These are phyloP conservation scores for Penicillium soppii DNA, from an alignment of 495 filamentous ascomycete species.

Conservation along the genomic window DNA sequence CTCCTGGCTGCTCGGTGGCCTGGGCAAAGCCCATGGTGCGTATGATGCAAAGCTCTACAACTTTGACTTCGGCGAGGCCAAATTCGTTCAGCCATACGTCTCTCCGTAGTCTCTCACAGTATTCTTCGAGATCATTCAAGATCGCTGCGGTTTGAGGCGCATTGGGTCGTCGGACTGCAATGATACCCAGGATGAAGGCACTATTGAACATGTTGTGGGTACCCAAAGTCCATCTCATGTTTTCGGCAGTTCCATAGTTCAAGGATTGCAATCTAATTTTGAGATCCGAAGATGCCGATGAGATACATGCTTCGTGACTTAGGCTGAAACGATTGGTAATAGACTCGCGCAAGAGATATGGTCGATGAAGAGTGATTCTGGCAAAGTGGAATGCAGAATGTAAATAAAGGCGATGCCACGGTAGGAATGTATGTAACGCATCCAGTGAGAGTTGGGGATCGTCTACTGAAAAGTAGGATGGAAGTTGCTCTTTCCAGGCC, in stretches of 20 bases:
- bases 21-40: constrained; percentile 7
- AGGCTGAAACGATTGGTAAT: constrained; percentile 16
- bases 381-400: constrained; percentile 19
- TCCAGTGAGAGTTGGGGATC: constrained; percentile 6
- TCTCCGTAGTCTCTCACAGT: constrained; percentile 11
- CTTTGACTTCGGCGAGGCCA: constrained; percentile 17
- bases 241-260: constrained; percentile 13
- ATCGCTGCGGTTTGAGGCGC: constrained; percentile 14
- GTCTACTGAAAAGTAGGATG: constrained; percentile 9
- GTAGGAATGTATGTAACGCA: constrained; percentile 5
- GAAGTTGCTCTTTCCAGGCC: constrained; percentile 12
- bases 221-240: constrained; percentile 18
- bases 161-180: constrained; percentile 13
- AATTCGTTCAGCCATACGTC: constrained; percentile 17
- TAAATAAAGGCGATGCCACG: constrained; percentile 18
- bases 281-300: constrained; percentile 15
- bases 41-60: constrained; percentile 14
- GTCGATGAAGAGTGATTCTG: constrained; percentile 15
- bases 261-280: constrained; percentile 11
- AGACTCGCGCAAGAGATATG: constrained; percentile 17
- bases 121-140: constrained; percentile 12
- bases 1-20: not conserved
- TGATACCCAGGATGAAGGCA: constrained; percentile 15
- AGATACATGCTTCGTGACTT: constrained; percentile 16
- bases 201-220: constrained; percentile 20